Evolutionary conservation across 805 yeast species (phyloP), one percentile per base, ranked within the genome.

Genomic region (Metschnikowia shivogae): DNA sequence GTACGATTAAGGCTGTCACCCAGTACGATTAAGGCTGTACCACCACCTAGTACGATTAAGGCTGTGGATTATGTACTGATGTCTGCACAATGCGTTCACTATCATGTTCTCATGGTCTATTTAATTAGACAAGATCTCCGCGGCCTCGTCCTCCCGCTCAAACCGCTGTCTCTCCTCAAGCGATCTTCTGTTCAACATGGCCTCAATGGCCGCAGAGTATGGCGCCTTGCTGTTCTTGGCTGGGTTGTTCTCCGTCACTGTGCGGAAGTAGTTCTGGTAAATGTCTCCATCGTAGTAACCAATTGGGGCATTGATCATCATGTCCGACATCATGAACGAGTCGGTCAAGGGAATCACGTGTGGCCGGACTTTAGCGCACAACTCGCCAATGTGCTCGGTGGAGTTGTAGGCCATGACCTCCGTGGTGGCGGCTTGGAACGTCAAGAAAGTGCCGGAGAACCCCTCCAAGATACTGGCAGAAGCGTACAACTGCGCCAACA

Each of bases 231-330:
- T 70, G 11, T 63, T 62, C 40, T 68, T 60, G 13, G 82, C 79
- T 46, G 81, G 80, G 58, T 78, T 79, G 38, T 59, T 56, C 7
- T 47, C 47, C 55, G 75, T 73, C 47, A 83, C 84, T 45, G 72
- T 69, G 22, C 59, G 67, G 60, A 83, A 84, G 68, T 89, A 89
- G 63, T 86, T 81, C 59, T 82, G 81, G 68, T 89, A 89, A 45
- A 87, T 82, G 62, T 89, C 83, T 47, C 97, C 97, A 56, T 86
- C 81, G 65, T 76, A 83, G 46, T 73, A 75, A 38, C 97, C 97
- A 46, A 89, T 76, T 4, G 93, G 82, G 0, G 96, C 81, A 63
- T 89, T 86, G 59, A 89, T 75, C 69, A 85, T 78, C 61, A 76
- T 84, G 67, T 89, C 96, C 34, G 88, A 80, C 51, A 85, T 75